These are phyloP conservation scores for Hymenoscyphus salicellus DNA, from an alignment of 2,329 filamentous ascomycete genomes.

Conservation along the genomic window DNA sequence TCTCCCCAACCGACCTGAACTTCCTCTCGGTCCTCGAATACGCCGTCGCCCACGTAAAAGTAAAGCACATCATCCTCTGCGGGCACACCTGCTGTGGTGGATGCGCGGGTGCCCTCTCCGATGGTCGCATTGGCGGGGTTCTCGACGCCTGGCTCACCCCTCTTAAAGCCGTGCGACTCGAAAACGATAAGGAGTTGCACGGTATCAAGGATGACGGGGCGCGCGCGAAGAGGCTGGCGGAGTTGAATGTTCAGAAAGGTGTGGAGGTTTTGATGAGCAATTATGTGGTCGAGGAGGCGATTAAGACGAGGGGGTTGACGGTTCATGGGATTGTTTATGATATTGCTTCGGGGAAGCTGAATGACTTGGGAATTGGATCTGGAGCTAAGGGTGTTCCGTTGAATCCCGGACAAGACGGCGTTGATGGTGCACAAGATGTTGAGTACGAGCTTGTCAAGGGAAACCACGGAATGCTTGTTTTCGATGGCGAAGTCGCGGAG, in stretches of 20 bases:
- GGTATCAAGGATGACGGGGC: constrained; percentile 52
- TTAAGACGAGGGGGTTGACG: constrained; percentile 65
- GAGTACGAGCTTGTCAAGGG: constrained; percentile 36
- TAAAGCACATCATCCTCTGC: constrained; percentile 68
- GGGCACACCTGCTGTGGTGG: constrained; percentile 68
- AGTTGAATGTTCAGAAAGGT: constrained; percentile 72
- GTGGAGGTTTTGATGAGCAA: constrained; percentile 68
- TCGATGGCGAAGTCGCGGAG: constrained; percentile 41
- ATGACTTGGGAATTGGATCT: constrained; percentile 46
- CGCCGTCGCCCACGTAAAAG: constrained; percentile 68
- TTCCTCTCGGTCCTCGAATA: constrained; percentile 75
- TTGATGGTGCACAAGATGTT: constrained; percentile 13
- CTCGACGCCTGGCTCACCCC: constrained; percentile 56
- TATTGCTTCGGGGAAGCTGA: constrained; percentile 47
- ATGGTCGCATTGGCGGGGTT: constrained; percentile 49
- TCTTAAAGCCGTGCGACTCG: constrained; percentile 44
- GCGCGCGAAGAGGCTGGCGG: constrained; percentile 61
- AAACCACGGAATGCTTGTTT: constrained; percentile 51
- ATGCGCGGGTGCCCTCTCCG: constrained; percentile 56
- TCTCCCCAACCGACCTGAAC: constrained; percentile 72
- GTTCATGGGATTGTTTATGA: constrained; percentile 80
- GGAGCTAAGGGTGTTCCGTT: constrained; percentile 19
- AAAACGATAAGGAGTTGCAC: constrained; percentile 55
- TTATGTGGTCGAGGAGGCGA: constrained; percentile 65
- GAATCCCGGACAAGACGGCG: neutral